Conservation (phyloP, 345 rosid species). For the Moricandia arvensis region DNA sequence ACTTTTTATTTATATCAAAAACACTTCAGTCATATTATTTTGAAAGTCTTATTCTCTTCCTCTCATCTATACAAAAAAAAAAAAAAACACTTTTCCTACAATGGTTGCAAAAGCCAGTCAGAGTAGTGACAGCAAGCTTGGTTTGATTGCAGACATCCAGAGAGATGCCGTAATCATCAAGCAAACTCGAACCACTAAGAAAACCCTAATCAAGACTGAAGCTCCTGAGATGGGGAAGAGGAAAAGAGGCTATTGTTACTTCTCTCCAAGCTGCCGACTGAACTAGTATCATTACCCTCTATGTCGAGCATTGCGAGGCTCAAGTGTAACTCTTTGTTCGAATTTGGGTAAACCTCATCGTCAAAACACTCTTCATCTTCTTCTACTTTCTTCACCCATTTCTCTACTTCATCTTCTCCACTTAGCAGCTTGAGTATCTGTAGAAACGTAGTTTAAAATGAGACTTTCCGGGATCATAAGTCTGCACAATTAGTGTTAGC, state of each 20-base stretch:
- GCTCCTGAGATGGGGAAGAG: constrained; percentile 59
- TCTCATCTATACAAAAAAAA: background rate
- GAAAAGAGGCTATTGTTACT: constrained; percentile 40
- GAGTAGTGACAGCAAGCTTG: background rate
- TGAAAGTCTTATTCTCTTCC: constrained; percentile 4
- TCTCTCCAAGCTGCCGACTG: constrained; percentile 64
- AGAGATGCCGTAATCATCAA: constrained; percentile 2
- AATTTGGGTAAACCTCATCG: constrained; percentile 82
- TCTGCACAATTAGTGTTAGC: background rate
- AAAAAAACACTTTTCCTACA: constrained; percentile 1
- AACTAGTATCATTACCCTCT: constrained; percentile 54
- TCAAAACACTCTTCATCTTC: constrained; percentile 54
- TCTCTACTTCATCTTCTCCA: constrained; percentile 48
- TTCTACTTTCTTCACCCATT: constrained; percentile 32
- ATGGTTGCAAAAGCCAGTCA: constrained; percentile 17
- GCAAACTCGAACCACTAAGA: background rate
- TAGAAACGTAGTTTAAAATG: constrained; percentile 7
- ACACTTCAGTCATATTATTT: background rate
- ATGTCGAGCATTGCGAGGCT: constrained; percentile 71
- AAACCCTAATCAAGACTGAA: constrained; percentile 39
- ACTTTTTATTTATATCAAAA: background rate
- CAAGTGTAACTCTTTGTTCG: constrained; percentile 56
- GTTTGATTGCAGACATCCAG: background rate
- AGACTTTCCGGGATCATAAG: background rate
- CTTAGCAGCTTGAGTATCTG: constrained; percentile 64